Percentiles rank a stretch among this genome's conserved stretches.
Conservation (phyloP, 2,329 filamentous ascomycete genomes). For the Sphaerulina musiva region DNA sequence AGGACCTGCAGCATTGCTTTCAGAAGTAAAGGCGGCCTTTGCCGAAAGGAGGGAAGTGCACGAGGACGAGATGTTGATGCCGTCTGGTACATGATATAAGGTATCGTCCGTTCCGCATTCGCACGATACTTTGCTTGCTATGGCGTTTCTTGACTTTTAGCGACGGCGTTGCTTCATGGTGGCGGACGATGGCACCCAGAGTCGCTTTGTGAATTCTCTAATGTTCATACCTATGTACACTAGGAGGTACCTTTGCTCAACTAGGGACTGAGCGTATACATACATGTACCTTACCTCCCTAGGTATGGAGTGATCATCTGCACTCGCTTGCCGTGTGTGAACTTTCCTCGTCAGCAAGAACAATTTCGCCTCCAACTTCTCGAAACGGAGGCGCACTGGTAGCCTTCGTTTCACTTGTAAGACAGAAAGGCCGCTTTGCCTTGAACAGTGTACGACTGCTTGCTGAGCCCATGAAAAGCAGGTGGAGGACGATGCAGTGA, state of each 20-base stretch:
- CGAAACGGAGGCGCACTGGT: no score
- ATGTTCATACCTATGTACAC: background rate
- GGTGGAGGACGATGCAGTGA: no score
- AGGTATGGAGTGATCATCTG: no score
- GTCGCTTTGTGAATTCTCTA: background rate
- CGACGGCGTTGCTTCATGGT: background rate
- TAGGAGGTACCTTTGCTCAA: background rate
- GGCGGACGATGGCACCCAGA: constrained; percentile 1
- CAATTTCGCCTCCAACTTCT: no score
- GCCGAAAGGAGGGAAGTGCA: background rate
- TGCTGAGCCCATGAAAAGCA: no score
- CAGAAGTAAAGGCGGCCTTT: constrained; percentile 15
- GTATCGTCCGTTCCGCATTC: background rate
- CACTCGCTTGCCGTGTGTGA: no score
- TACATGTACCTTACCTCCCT: no score
- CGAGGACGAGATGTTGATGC: constrained; percentile 14
- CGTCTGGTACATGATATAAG: background rate
- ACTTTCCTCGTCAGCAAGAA: no score
- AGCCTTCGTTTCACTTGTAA: no score
- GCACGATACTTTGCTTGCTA: constrained; percentile 2
- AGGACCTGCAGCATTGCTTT: constrained; percentile 2
- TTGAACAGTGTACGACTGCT: no score
- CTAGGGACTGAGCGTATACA: no score
- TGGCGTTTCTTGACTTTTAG: background rate
- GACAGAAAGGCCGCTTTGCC: no score